Base-by-base conservation (phyloP, 345 rosid genomes). In the Viola odorata region DNA sequence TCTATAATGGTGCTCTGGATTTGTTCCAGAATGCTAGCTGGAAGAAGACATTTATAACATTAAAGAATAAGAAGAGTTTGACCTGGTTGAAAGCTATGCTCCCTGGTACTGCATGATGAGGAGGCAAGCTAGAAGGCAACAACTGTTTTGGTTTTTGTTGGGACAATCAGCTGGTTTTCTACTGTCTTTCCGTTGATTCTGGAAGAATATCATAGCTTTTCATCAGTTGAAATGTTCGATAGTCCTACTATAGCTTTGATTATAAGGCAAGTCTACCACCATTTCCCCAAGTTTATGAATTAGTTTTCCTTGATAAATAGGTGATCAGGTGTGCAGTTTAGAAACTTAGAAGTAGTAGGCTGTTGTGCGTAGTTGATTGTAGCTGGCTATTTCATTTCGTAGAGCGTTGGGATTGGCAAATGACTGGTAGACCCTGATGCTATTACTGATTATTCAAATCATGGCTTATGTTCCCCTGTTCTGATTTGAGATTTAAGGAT, bases 1-100 rank as follows among this genome's bases (percentile, higher is more conserved):
- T 42, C 5, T 57, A 9, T 15, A 42, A 41, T 42, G 61, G 13
- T 41, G 50, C 61, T 1, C 3, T 41, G 12, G 61, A 57, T 41
- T 57, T 57, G 13, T 57, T 17, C 37, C 50, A 17, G 61, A 41
- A 42, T 57, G 49, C 36, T 1, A 11, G 16, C 36, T 57, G 61
- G 61, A 57, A 14, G 42, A 57, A 57, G 4, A 41, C 8, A 41
- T 42, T 57, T 4, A 15, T 57, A 23, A 15, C n/a, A 16, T 42
- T 57, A 12, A 41, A 41, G 42, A 57, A 38, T 17, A 14, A 41
- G 50, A 42, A 15, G 13, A 36, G 61, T 0, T 14, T 41, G 11
- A 9, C 12, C 8, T 41, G 61, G 38, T 41, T 57, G 61, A 41
- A 41, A 15, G 48, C 15, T 3, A 57, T 57, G 49, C 17, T 4